Conservation (phyloP, 163 green algal genomes). For the Scenedesmus sp. region DNA sequence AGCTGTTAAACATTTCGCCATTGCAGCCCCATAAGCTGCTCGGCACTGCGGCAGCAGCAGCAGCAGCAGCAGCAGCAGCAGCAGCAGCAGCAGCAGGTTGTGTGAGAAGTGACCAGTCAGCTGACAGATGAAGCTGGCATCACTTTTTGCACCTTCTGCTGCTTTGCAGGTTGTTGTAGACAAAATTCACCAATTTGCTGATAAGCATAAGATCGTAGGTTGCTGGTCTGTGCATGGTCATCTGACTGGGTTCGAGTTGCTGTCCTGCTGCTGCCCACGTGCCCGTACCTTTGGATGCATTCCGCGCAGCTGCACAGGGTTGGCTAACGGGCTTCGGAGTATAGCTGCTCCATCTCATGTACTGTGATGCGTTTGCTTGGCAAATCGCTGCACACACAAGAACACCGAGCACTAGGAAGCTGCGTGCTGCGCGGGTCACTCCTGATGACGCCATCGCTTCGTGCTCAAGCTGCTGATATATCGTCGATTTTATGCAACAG, state of each 20-base stretch:
- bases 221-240: background rate
- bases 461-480: background rate
- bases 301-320: background rate
- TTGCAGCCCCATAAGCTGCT: conserved; percentile 28
- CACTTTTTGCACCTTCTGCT: background rate
- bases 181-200: background rate
- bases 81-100: background rate
- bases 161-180: background rate
- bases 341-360: background rate
- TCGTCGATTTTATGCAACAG: background rate
- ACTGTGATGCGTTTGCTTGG: background rate
- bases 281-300: background rate
- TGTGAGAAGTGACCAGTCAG: background rate
- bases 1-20: conserved; percentile 11
- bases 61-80: conserved; percentile 7
- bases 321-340: background rate
- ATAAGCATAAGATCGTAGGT: background rate
- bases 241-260: background rate
- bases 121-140: background rate
- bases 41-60: background rate
- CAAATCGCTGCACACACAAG: background rate
- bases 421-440: background rate
- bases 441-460: background rate
- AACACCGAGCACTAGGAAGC: background rate
- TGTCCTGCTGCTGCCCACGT: background rate